Evolutionary conservation across 495 filamentous ascomycete species (phyloP), one percentile per base, ranked within the genome.

Genomic region (Penicillium goetzii): DNA sequence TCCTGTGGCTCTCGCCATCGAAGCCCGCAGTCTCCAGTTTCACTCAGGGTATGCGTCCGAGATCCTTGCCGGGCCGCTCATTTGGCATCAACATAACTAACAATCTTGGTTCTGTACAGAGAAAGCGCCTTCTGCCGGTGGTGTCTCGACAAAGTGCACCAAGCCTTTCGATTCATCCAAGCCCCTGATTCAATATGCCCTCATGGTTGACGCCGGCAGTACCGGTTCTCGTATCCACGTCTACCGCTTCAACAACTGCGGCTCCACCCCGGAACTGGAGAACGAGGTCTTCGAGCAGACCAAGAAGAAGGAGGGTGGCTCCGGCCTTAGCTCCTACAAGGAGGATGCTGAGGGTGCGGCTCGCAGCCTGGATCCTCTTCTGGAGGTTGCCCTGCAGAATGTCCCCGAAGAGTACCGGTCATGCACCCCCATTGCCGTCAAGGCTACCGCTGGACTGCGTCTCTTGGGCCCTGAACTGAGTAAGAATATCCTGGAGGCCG

Each of bases 191-290:
- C 95, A 99, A 71, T 98, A 97, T 82, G 95, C 92, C 60, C 85
- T 97, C 66, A 98, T 99, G 95, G 92, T 99, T 71, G 95, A 99
- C 81, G 95, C 95, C 40, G 95, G 95, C 59, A 97, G 93, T 78
- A 97, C 94, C 43, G 95, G 95, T 61, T 98, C 95, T 62, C 91
- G 95, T 58, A 97, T 99, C 72, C 95, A 99, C 78, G 93, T 98
- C 58, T 99, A 97, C 81, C 89, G 89, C 62, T 99, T 99, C 86
- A 99, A 97, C 81, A 99, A 98, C 81, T 99, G 95, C 80, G 96
- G 93, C 56, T 74, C 89, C 38, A 93, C 93, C 23, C 95, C 95
- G n/a, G 95, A 98, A 78, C 84, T 99, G 19, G 95, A 99, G 73
- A 80, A 87, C 68, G 95, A 99, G 73, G 82, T 89, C 23, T 99